Conservation (phyloP, 176 grass and related monocot genomes). For the Puccinellia tenuiflora region DNA sequence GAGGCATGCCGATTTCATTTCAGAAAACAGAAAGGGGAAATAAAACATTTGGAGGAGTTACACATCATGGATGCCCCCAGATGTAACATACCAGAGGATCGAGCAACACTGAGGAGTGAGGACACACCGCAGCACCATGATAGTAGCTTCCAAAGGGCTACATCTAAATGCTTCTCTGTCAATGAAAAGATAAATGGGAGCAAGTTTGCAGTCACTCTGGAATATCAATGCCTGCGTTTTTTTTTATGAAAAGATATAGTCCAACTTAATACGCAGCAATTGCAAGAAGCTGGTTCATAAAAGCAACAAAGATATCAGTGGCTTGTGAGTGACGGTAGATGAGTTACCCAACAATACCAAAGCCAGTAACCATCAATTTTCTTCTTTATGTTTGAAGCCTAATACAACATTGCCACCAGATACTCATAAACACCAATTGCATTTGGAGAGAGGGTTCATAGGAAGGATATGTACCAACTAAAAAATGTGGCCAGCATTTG, state of each 20-base stretch:
- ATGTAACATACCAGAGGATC: too few species aligned
- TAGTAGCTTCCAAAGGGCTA: neutral
- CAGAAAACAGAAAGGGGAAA: too few species aligned
- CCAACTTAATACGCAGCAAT: neutral
- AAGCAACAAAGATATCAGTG: neutral
- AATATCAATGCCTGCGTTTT: neutral
- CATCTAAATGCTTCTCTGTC: neutral
- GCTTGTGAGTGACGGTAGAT: neutral
- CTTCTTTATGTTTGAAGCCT: neutral
- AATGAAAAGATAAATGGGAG: neutral
- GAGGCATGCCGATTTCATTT: too few species aligned
- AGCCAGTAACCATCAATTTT: neutral
- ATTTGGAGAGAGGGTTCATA: neutral
- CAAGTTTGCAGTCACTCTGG: neutral
- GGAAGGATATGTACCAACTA: neutral
- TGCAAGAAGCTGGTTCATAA: neutral
- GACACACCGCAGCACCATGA: neutral
- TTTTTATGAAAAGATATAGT: neutral
- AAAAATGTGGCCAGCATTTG: constrained; percentile 2
- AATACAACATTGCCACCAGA: neutral
- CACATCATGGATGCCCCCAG: too few species aligned
- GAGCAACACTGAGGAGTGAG: too few species aligned
- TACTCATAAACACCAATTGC: neutral
- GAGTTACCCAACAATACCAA: neutral
- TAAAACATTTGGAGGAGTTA: too few species aligned